A percentile compares a stretch with the other conserved stretches of the same genome.
These are phyloP conservation scores for Fagopyrum tataricum DNA, from an alignment of 148 eudicot species.

Conservation along the genomic window DNA sequence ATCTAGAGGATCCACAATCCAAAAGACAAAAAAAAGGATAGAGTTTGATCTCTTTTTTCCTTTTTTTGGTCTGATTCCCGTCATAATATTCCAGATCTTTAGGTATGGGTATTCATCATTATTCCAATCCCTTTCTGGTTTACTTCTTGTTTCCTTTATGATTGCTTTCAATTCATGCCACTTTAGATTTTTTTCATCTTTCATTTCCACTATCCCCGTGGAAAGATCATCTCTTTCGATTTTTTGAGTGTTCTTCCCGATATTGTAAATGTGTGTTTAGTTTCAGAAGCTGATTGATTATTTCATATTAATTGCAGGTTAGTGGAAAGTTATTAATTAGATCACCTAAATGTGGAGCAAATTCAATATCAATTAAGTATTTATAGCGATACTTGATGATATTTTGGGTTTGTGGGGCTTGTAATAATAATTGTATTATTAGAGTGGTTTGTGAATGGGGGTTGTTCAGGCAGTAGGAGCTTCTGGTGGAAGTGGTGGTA, in stretches of 20 bases:
- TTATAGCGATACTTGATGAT: conserved; percentile 10
- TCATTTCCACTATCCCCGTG: background rate
- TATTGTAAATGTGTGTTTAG: background rate
- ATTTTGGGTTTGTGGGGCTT: conserved; percentile 8
- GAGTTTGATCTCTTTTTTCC: background rate
- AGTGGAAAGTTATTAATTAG: background rate
- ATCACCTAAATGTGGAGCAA: background rate
- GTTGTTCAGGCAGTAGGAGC: conserved; percentile 22
- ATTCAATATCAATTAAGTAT: background rate
- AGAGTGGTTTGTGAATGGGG: conserved; percentile 28
- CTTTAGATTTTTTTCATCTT: background rate
- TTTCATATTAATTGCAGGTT: background rate
- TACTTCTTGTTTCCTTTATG: background rate
- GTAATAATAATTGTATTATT: background rate
- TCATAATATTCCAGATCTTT: conserved; percentile 8
- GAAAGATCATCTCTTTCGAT: background rate
- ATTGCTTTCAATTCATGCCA: background rate
- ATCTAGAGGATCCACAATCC: background rate
- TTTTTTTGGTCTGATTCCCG: background rate
- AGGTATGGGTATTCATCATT: background rate
- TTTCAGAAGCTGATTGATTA: background rate
- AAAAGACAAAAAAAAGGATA: background rate
- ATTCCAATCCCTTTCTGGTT: background rate
- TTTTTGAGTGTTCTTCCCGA: background rate
- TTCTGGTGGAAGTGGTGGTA: conserved; percentile 12